Evolutionary conservation across 371 early-diverging fungal genomes (phyloP), one percentile per base, ranked within the genome.

Genomic region (Basidiobolus meristosporus): DNA sequence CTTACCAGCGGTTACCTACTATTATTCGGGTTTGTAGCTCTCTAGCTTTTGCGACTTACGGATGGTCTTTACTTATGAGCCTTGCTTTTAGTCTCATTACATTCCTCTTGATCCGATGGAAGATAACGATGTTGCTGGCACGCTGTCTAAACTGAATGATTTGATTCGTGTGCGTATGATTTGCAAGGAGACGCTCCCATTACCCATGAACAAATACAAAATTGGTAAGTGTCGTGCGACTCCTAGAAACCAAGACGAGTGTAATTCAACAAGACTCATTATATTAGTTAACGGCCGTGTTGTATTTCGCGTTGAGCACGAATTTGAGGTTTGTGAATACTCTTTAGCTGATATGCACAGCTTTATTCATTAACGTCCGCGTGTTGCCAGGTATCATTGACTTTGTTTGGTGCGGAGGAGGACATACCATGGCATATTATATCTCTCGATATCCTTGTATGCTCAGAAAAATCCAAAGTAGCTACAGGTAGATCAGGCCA

Each of bases 61-160:
- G 31, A 30, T 30, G n/a, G 7, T 6, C 34, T 34, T 16, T 16
- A 34, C n/a, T 7, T 16, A 14, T 34, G 18, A 16, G 18, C 5
- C 34, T 34, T 16, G 14, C 14, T 7, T 6, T n/a, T 34, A 34
- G 34, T 53, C 73, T 47, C 56, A 58, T 11, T 59, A 65, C 52
- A 49, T 74, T 21, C 61, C 60, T 14, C 70, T 73, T 3, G 51
- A 57, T 3, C 57, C 56, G 21, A 59, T 79, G 18, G 67, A 79
- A 51, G 65, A 71, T 2, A 46, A 64, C 5, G 53, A 67, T 7
- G 63, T 73, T 0, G 57, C 77, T 41, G 50, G 54, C 3, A 63
- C n/a, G n/a, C n/a, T n/a, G n/a, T n/a, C n/a, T n/a, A n/a, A 65
- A 26, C 61, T 82, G 46, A 67, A 79, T 42, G 78, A 73, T 44